Base-by-base conservation (phyloP, 805 yeast genomes). In the Yamadazyma tumulicola region DNA sequence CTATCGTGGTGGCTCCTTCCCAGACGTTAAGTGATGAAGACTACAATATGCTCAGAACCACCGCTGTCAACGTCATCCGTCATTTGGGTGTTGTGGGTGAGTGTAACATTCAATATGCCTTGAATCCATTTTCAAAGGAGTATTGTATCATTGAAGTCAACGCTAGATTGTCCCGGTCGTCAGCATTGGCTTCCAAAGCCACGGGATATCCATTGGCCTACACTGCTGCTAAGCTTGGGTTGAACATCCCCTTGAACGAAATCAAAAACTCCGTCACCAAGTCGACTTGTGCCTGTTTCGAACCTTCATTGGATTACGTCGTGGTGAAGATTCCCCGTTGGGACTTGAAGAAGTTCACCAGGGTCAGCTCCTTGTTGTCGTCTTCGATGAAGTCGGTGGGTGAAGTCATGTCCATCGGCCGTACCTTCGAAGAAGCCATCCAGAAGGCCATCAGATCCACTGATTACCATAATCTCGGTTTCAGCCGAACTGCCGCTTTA, bases 1-100 rank as follows among this genome's bases (percentile, higher is more conserved):
- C 98, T 26, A 93, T 91, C 52, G 98, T 91, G 32, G 96, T 93
- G 55, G 98, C 98, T 36, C 98, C 98, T 32, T 88, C 97, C 27
- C 98, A 91, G 67, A 91, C 98, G 26, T 70, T 91, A 52, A 84
- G 96, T 24, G 98, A 91, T 64, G 95, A 89, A 61, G 98, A 91
- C 59, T 91, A 86, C 67, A 95, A 91, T 68, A 93, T 91, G 98
- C 79, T 91, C 54, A 82, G 98, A 71, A 74, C 94, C 31, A 95
- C 98, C 37, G 98, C 98, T 38, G 87, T 93, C 62, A 93, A 93
- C 67, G 87, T 91, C 55, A 91, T 91, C 54, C 86, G 97, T 64
- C 98, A 91, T 58, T 74, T 91, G 57, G 98, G 98, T 59, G 98
- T 91, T 47, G 96, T 91, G 50, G 98, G 98, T 64, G 98, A 91